Evolutionary conservation across 768 basidiomycete genomes (phyloP), one percentile per base, ranked within the genome.

Genomic region (Suillus variegatus): DNA sequence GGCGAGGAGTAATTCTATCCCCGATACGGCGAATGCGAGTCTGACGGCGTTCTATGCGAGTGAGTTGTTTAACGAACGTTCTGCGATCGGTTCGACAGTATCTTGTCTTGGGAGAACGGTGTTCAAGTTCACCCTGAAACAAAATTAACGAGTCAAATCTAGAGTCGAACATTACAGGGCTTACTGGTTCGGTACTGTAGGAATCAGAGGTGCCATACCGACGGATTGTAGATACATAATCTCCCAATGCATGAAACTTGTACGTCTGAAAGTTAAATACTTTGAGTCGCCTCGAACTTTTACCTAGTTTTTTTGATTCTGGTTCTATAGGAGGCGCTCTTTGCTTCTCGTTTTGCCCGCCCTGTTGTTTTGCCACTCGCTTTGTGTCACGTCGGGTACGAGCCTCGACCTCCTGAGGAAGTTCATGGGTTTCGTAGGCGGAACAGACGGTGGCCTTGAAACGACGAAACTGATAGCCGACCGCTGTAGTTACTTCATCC

Each of bases 401-500:
- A 0, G 72, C 72, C 4, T 68, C 71, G 32, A 65, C 67, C 52
- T 81, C 79, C 16, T 41, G 36, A 0, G 71, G 72, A 10, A 79
- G 70, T 36, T 80, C 78, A 0, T 61, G 46, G 0, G 79, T 81
- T 0, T 66, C 14, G 41, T 72, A 80, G 0, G n/a, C 51, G 1
- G 43, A 6, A 43, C 77, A 79, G 0, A 69, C 71, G 0, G 56
- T 65, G 0, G 60, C 63, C 0, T 22, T 7, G 66, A 80, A 80
- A 10, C 68, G 8, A 0, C 72, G 73, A 3, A 79, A 43, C 3
- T 32, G 44, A 4, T 61, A 13, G 0, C 78, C 77, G 3, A 80
- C 52, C 5, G 38, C 32, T 49, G 44, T 65, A 64, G 46, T 75
- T 67, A 22, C 70, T 62, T 1, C 36, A 22, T 28, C 73, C 10